Evolutionary conservation across 2,329 filamentous ascomycete genomes (phyloP).

Genomic region (Sporothrix globosa): DNA sequence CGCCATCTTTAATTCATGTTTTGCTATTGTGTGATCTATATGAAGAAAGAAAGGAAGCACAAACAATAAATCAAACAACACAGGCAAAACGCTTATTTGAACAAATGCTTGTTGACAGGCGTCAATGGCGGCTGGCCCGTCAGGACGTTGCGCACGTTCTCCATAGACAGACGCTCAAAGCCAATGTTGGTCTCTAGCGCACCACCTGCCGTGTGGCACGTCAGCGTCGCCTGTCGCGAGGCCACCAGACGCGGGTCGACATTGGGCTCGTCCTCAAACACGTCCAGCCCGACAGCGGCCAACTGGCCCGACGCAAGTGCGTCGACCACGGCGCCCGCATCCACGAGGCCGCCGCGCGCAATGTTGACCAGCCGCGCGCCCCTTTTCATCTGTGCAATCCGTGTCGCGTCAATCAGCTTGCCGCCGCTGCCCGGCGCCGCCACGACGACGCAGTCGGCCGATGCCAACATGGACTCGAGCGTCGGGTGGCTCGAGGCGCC

Average conservation of each 20-base stretch:
- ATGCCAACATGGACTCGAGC: conserved; percentile 52
- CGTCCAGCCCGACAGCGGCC: conserved; percentile 54
- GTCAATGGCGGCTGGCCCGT: conserved; percentile 50
- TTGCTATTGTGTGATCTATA: conserved; percentile 53
- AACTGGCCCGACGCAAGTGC: conserved; percentile 52
- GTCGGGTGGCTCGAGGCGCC: conserved; percentile 47
- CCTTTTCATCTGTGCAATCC: conserved; percentile 53
- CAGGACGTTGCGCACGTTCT: conserved; percentile 56
- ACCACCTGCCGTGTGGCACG: conserved; percentile 59
- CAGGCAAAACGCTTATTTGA: conserved; percentile 38
- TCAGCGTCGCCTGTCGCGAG: conserved; percentile 48
- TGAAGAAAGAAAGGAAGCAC: not conserved
- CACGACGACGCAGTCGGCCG: conserved; percentile 55
- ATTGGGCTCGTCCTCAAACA: conserved; percentile 55
- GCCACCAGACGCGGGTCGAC: conserved; percentile 44
- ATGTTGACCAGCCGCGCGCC: conserved; percentile 62
- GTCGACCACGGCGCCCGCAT: conserved; percentile 52
- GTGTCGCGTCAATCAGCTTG: conserved; percentile 47
- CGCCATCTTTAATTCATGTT: conserved; percentile 55
- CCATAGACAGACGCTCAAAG: conserved; percentile 58
- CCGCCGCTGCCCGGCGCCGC: conserved; percentile 54
- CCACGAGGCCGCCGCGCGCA: conserved; percentile 50
- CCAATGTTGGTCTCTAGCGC: conserved; percentile 58
- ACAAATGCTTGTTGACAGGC: conserved; percentile 57
- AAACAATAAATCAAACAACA: not conserved